Evolutionary conservation across 1,284 basidiomycete genomes (phyloP).

Genomic region (Stygiomarasmius scandens): DNA sequence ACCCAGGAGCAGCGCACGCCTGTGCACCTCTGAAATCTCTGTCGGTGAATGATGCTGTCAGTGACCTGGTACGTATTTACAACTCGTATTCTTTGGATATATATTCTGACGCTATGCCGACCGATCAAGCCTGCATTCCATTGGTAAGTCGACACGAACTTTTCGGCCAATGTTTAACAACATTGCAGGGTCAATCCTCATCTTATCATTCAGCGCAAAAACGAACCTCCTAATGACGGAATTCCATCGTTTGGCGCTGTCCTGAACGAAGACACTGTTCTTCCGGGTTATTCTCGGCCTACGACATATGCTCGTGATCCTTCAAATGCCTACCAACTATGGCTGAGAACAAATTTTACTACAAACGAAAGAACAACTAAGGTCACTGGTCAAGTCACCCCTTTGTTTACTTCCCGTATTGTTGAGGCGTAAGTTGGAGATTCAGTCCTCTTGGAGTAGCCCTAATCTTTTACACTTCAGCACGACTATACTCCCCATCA

Average conservation of each 20-base stretch:
- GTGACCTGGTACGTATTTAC: constrained; percentile 56
- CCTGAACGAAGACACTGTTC: not conserved
- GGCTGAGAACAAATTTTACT: constrained; percentile 44
- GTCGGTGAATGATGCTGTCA: constrained; percentile 64
- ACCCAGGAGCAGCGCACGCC: constrained; percentile 37
- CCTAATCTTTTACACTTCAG: constrained; percentile 31
- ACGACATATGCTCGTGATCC: constrained; percentile 47
- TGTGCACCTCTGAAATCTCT: constrained; percentile 60
- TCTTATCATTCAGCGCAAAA: constrained; percentile 27
- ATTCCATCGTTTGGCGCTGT: constrained; percentile 48
- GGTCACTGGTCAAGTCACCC: constrained; percentile 55
- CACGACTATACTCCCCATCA: constrained; percentile 52
- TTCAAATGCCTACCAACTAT: constrained; percentile 59
- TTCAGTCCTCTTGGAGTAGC: not conserved
- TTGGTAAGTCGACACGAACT: constrained; percentile 43
- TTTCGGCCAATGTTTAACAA: not conserved
- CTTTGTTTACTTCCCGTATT: constrained; percentile 35
- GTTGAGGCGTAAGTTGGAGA: constrained; percentile 53
- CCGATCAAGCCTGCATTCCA: constrained; percentile 57
- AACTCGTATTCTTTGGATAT: not conserved
- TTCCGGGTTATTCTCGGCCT: constrained; percentile 50
- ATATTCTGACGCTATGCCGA: not conserved
- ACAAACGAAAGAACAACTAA: constrained; percentile 17
- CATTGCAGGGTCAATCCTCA: constrained; percentile 55
- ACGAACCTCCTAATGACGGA: constrained; percentile 39